Evolutionary conservation across 73 alveolate species (phyloP), one percentile per base, ranked within the genome.

Genomic region (Paramecium primaurelia): DNA sequence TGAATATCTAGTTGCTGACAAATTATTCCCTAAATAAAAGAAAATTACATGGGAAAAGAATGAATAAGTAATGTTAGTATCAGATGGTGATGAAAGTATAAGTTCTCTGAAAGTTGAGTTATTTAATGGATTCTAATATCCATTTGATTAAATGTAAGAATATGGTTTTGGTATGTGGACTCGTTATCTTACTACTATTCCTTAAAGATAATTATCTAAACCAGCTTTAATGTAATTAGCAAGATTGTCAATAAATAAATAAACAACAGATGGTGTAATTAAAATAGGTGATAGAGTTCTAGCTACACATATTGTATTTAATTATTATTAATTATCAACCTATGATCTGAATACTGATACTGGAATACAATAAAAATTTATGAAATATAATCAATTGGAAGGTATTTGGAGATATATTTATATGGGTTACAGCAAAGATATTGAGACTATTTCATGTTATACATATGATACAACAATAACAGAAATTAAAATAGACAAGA

Each of bases 351-450:
- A 80, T 16, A 45, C 71, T 42, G 71, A 80, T 40, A 42, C 71
- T 32, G 71, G 64, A 42, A 36, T 80, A 14, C 73, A 80, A 80
- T 6, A 45, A 45, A 80, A 80, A 36, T 80, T 49, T 12, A 45
- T 80, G 45, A 42, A 42, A 22, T 44, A 40, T 12, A 47, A 47
- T 25, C 30, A 32, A 45, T 26, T 80, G 10, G 91, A 80, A 44
- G 91, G 91, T 11, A 42, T 80, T 6, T 80, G 91, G 91, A 80
- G 91, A 80, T 80, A 80, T 20, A 47, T 80, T 8, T 80, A 80
- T 47, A 80, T 80, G 91, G 91, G 91, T 26, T 80, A 80, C 32
- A 80, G 45, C 22, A 42, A 49, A 49, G 91, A 80, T 10, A 47
- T 45, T 2, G 47, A 80, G 47, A 80, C 58, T 44, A 58, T 80